These are phyloP conservation scores for Pichia norvegensis DNA, from an alignment of 1,139 yeast genomes.

Conservation along the genomic window DNA sequence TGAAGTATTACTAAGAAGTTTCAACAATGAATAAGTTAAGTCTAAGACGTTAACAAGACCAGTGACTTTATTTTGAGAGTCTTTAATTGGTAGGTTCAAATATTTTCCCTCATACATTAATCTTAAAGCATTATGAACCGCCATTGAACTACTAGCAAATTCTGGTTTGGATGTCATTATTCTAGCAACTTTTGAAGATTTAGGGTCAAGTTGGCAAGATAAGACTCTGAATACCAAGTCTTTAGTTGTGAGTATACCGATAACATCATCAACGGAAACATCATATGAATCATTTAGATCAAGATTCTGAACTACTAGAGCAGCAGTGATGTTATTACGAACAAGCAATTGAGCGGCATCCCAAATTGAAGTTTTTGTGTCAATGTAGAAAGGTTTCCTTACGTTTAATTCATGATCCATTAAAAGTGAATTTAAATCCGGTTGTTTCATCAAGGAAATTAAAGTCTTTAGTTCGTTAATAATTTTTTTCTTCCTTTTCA, in stretches of 20 bases:
- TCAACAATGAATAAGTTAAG: slow-evolving; percentile 32
- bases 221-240: slow-evolving; percentile 35
- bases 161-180: slow-evolving; percentile 37
- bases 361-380: slow-evolving; percentile 29
- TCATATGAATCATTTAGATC: not conserved
- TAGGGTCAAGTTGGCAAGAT: slow-evolving; percentile 29
- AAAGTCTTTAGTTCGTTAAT: slow-evolving; percentile 30
- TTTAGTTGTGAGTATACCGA: slow-evolving; percentile 37
- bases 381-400: slow-evolving; percentile 28
- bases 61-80: slow-evolving; percentile 26
- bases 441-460: slow-evolving; percentile 32
- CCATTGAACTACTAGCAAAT: slow-evolving; percentile 31
- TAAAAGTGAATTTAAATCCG: slow-evolving; percentile 29
- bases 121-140: slow-evolving; percentile 34
- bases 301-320: slow-evolving; percentile 23
- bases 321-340: slow-evolving; percentile 31
- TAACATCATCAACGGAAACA: slow-evolving; percentile 23
- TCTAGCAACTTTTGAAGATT: slow-evolving; percentile 31
- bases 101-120: slow-evolving; percentile 38
- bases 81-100: slow-evolving; percentile 33
- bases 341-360: slow-evolving; percentile 31
- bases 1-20: slow-evolving; percentile 24
- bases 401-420: slow-evolving; percentile 21
- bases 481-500: slow-evolving; percentile 22
- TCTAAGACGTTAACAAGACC: slow-evolving; percentile 36